Evolutionary conservation across 345 rosid species (phyloP).

Genomic region (Citrus maxima): DNA sequence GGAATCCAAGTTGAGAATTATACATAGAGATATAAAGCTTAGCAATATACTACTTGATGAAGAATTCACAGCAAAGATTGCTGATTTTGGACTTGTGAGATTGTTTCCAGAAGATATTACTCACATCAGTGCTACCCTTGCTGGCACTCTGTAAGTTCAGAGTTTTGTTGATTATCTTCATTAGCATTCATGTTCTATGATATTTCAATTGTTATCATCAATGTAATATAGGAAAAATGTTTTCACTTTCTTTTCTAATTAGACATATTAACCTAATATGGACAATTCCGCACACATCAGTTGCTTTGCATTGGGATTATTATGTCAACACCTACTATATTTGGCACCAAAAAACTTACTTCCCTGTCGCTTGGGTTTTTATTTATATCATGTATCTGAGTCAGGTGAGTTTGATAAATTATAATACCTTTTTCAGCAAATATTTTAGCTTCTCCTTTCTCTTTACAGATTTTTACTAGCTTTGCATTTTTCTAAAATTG

Average conservation of each 20-base stretch:
- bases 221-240: neutral
- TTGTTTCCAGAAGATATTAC: constrained; percentile 64
- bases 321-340: neutral
- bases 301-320: neutral
- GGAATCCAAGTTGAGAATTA: constrained; percentile 66
- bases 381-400: neutral
- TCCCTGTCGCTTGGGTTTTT: neutral
- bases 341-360: neutral
- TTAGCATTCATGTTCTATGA: neutral
- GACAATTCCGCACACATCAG: neutral
- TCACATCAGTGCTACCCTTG: constrained; percentile 73
- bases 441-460: neutral
- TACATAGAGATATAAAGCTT: constrained; percentile 85
- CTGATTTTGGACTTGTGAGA: constrained; percentile 93
- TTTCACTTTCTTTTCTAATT: neutral
- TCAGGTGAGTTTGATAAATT: neutral
- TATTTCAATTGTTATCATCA: neutral
- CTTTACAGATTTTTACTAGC: neutral
- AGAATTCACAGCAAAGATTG: constrained; percentile 66
- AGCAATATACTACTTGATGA: constrained; percentile 72
- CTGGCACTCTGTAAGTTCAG: constrained; percentile 77
- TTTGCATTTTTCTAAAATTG: neutral
- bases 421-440: neutral
- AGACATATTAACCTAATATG: neutral
- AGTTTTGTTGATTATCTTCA: neutral